A percentile compares a stretch with the other conserved stretches of the same genome.
These are phyloP conservation scores for Hyaloscypha finlandica DNA, from an alignment of 495 filamentous ascomycete genomes.

Conservation along the genomic window DNA sequence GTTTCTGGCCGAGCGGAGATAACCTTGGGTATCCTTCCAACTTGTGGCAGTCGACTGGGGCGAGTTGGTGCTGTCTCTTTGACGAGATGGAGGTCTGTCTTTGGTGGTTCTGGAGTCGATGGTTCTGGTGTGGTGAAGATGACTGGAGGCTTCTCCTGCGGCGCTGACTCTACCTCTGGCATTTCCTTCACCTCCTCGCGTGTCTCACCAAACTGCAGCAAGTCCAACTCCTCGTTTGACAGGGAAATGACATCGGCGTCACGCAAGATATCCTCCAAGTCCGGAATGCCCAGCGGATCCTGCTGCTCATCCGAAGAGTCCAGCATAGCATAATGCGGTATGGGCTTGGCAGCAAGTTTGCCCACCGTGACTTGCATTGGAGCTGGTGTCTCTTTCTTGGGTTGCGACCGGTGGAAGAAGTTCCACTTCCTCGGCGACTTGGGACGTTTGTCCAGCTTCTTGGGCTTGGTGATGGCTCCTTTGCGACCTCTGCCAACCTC, in stretches of 20 bases:
- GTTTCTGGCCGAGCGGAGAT: conserved; percentile 72
- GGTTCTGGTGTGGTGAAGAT: conserved; percentile 26
- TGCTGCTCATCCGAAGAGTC: conserved; percentile 69
- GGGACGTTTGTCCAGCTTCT: conserved; percentile 58
- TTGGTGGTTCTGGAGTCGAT: conserved; percentile 18
- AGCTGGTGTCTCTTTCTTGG: conserved; percentile 39
- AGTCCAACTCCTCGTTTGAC: conserved; percentile 31
- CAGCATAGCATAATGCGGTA: conserved; percentile 82
- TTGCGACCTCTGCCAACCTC: conserved; percentile 23
- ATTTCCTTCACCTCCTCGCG: conserved; percentile 27
- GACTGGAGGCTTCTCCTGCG: conserved; percentile 1
- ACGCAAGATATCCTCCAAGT: conserved; percentile 67
- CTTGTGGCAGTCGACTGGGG: conserved; percentile 62
- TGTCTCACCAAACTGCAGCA: conserved; percentile 29
- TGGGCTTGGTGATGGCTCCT: conserved; percentile 30
- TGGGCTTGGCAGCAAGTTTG: conserved; percentile 38
- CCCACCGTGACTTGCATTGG: conserved; percentile 45
- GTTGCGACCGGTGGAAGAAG: conserved; percentile 72
- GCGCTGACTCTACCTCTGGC: conserved; percentile 6
- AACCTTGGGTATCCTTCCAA: conserved; percentile 89
- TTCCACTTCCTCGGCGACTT: conserved; percentile 74
- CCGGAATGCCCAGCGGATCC: conserved; percentile 51
- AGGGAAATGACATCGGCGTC: conserved; percentile 47
- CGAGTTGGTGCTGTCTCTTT: conserved; percentile 29
- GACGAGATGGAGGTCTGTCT: conserved; percentile 28